A percentile compares a stretch with the other conserved stretches of the same genome.
phyloP scores from a whole-genome alignment of 345 rosid genomes.

The Chamaenerion angustifolium region DNA sequence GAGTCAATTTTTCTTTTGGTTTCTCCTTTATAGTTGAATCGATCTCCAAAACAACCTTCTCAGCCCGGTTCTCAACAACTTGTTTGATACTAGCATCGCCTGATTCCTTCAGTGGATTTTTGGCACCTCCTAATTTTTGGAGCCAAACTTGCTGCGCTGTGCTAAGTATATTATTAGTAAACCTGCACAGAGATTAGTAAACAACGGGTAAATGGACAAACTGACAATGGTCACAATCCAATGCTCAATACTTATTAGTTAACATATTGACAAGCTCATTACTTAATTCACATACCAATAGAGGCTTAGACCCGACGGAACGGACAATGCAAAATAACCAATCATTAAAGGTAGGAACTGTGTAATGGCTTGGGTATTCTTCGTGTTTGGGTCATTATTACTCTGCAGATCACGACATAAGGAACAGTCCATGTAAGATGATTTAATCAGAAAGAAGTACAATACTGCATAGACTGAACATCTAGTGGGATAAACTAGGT shows the following conservation, averaged over 20 bases:
- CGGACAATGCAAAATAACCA: conserved; percentile 92
- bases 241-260: too few species aligned
- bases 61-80: conserved; percentile 15
- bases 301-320: conserved; percentile 96
- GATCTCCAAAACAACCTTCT: conserved; percentile 28
- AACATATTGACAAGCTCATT: not conserved
- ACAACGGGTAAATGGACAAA: too few species aligned
- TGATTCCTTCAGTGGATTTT: conserved; percentile 30
- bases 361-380: conserved; percentile 75
- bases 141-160: conserved; percentile 90
- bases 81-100: conserved; percentile 25
- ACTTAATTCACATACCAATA: conserved; percentile 55
- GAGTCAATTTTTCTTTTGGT: conserved; percentile 23
- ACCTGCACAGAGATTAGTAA: conserved; percentile 31
- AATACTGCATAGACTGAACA: not conserved
- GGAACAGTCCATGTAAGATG: not conserved
- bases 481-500: not conserved
- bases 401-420: conserved; percentile 25
- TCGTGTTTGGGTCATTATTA: conserved; percentile 62
- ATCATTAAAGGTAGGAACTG: conserved; percentile 80
- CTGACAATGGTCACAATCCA: too few species aligned
- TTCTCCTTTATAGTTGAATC: conserved; percentile 17
- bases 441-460: not conserved
- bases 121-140: conserved; percentile 78
- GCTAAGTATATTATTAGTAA: conserved; percentile 83